Evolutionary conservation across 2,329 filamentous ascomycete species (phyloP).

Genomic region (Simplicillium sp.): DNA sequence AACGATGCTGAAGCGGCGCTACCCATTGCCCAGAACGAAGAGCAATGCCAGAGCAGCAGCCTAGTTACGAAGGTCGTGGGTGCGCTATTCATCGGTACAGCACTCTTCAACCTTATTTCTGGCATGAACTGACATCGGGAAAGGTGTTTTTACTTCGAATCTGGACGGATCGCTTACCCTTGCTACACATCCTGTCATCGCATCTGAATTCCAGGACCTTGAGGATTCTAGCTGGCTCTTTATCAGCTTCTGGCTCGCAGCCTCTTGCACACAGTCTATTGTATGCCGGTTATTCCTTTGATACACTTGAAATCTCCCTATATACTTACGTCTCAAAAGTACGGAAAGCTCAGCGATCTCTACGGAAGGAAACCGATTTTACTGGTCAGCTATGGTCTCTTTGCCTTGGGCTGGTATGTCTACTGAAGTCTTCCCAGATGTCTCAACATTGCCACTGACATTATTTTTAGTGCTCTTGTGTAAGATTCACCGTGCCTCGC

Average conservation of each 20-base stretch:
- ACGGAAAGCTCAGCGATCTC: slow-evolving; percentile 19
- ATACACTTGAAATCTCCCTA: slow-evolving; percentile 4
- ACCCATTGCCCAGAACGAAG: not conserved
- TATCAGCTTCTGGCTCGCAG: slow-evolving; percentile 20
- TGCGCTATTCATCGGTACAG: not conserved
- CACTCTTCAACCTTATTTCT: not conserved
- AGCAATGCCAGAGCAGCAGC: not conserved
- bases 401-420: slow-evolving; percentile 26
- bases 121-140: not conserved
- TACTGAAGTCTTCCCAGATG: not conserved
- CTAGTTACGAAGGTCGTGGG: not conserved
- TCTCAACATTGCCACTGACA: not conserved
- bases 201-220: slow-evolving; percentile 49
- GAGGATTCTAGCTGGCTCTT: slow-evolving; percentile 38
- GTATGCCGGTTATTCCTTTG: slow-evolving; percentile 24
- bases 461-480: slow-evolving; percentile 7
- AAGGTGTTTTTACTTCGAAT: slow-evolving; percentile 52
- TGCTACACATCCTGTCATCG: slow-evolving; percentile 53
- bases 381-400: slow-evolving; percentile 16
- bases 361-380: slow-evolving; percentile 16
- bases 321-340: slow-evolving; percentile 6
- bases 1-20: not conserved
- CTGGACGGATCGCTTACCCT: slow-evolving; percentile 56
- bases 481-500: slow-evolving; percentile 1
- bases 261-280: slow-evolving; percentile 24